A percentile compares a stretch with the other conserved stretches of the same genome.
These are phyloP conservation scores for Hortaea werneckii DNA, from an alignment of 2,329 filamentous ascomycete species.

Conservation along the genomic window DNA sequence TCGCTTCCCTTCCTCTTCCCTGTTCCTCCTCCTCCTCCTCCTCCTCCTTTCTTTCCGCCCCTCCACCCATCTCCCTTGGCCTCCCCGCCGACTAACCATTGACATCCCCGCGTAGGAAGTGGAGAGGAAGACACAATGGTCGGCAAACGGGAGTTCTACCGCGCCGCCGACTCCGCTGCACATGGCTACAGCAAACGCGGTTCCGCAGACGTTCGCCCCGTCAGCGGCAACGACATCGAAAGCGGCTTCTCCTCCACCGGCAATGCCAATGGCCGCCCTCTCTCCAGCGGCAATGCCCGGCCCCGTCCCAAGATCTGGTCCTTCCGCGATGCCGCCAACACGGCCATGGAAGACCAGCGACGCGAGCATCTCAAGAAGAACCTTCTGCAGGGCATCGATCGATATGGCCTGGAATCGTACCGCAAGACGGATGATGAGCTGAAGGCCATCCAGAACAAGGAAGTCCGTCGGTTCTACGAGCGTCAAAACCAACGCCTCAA, in stretches of 20 bases:
- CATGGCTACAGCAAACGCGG: background rate
- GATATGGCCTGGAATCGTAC: conserved; percentile 38
- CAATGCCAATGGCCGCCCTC: conserved; percentile 9
- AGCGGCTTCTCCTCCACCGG: conserved; percentile 11
- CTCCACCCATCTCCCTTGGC: no score
- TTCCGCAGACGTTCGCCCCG: conserved; percentile 1
- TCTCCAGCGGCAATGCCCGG: conserved; percentile 7
- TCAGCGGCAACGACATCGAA: conserved; percentile 2
- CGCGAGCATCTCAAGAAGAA: conserved; percentile 40
- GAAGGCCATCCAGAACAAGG: conserved; percentile 44
- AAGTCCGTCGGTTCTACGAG: conserved; percentile 45
- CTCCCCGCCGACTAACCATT: no score
- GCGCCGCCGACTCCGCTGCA: conserved; percentile 1
- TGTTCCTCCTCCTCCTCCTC: no score
- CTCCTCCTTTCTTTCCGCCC: no score
- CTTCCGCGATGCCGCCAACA: conserved; percentile 40
- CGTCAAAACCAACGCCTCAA: conserved; percentile 45
- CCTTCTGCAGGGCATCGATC: conserved; percentile 38
- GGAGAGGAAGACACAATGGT: conserved; percentile 12
- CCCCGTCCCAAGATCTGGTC: conserved; percentile 24
- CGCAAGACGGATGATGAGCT: conserved; percentile 44
- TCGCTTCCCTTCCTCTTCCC: no score
- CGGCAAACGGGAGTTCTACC: conserved; percentile 18
- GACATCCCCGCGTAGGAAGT: no score
- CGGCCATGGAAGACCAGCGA: conserved; percentile 36